Percentiles rank a stretch among this genome's conserved stretches.
These are phyloP conservation scores for Hypomyces rosellus DNA, from an alignment of 2,329 filamentous ascomycete genomes.

Conservation along the genomic window DNA sequence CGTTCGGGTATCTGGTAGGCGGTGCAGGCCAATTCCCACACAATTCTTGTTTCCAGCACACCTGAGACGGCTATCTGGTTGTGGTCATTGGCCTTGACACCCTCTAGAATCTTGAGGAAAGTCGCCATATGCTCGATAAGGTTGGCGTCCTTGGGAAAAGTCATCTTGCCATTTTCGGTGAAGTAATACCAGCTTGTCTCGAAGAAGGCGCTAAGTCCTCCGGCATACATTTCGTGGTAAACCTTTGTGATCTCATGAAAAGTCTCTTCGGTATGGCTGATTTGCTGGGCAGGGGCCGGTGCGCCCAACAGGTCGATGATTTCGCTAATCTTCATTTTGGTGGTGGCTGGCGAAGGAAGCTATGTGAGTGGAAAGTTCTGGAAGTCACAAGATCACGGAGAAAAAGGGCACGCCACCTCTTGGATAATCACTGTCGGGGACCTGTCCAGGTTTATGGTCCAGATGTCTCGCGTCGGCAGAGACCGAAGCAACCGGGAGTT, in stretches of 20 bases:
- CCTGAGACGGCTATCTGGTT: slow-evolving; percentile 48
- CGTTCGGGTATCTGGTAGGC: slow-evolving; percentile 35
- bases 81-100: slow-evolving; percentile 43
- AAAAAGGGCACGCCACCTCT: slow-evolving; percentile 42
- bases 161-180: slow-evolving; percentile 36
- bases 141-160: slow-evolving; percentile 45
- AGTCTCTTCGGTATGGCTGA: slow-evolving; percentile 44
- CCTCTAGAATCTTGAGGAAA: slow-evolving; percentile 52
- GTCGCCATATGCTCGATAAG: slow-evolving; percentile 62
- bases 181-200: slow-evolving; percentile 78
- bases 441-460: slow-evolving; percentile 21
- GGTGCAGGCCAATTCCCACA: slow-evolving; percentile 54
- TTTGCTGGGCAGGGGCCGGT: slow-evolving; percentile 48
- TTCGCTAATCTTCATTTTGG: slow-evolving; percentile 65
- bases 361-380: slow-evolving; percentile 19
- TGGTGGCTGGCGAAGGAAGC: slow-evolving; percentile 22
- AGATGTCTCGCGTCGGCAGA: slow-evolving; percentile 20
- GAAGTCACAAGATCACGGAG: slow-evolving; percentile 11
- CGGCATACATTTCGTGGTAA: slow-evolving; percentile 70
- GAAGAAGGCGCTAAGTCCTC: slow-evolving; percentile 66
- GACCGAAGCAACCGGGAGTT: slow-evolving; percentile 18
- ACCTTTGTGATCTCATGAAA: slow-evolving; percentile 64
- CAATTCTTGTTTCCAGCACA: slow-evolving; percentile 50
- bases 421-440: slow-evolving; percentile 29
- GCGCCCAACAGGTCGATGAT: slow-evolving; percentile 59